Base-by-base conservation (phyloP, 2,329 filamentous ascomycete genomes). In the Trichoderma oligosporum region DNA sequence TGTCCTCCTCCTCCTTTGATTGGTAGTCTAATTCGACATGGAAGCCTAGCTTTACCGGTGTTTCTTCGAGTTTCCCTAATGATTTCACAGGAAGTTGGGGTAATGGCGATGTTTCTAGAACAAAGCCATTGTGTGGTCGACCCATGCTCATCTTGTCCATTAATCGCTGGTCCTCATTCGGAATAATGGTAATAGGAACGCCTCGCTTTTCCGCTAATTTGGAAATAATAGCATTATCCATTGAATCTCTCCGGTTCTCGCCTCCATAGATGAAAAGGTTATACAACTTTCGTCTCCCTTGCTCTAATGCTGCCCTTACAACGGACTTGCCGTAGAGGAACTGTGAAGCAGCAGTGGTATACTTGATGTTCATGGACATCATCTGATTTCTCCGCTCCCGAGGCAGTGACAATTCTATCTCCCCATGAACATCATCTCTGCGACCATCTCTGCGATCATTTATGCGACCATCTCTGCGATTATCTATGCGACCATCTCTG, bases 281-380 rank as follows among this genome's bases (percentile, higher is more conserved):
- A 75, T 97, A 96, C 2, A 96, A 73, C 66, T 89, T 85, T 57
- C 94, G 85, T 31, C 84, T 80, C 9, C 77, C 77, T 45, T 74
- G 69, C 62, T 80, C 84, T 18, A 99, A 76, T 0, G 91, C 92
- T 18, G 92, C 88, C 61, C 88, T 80, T 20, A 97, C 90, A 1
- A 89, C 85, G 2, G 88, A 89, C 42, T 82, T 83, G 5, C 94
- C 94, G 68, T 96, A 97, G 2, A 99, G 77, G 65, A 97, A 97
- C 61, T 96, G 88, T 0, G 92, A 96, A 4, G 90, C 89, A 0
- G 93, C 88, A 0, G 91, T 95, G 0, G 89, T 91, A 68, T 93
- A 84, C 46, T 73, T 71, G 59, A 75, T 61, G 1, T 66, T 72
- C 66, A 74, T 69, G 8, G 70, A 63, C 68, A 72, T 72, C 68